Conservation (phyloP, 2,329 filamentous ascomycete species). For the Claviceps digitariae region DNA sequence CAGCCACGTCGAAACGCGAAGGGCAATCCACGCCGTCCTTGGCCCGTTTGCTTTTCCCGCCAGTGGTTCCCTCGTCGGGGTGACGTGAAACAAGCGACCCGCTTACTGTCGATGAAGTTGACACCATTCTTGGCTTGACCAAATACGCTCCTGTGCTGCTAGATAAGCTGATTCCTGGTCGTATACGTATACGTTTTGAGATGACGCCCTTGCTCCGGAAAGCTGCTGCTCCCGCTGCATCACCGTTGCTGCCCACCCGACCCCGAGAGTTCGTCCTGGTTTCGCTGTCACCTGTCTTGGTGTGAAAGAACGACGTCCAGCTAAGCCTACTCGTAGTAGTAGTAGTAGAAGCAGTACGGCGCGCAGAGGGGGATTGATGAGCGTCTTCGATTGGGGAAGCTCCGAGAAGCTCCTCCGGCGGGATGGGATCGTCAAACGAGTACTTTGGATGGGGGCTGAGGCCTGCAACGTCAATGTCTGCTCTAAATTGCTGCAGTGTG, state of each 20-base stretch:
- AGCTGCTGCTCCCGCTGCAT: conserved; percentile 9
- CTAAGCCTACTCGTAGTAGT: conserved; percentile 6
- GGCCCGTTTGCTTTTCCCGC: conserved; percentile 5
- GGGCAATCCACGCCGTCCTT: conserved; percentile 11
- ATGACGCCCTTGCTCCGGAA: conserved; percentile 11
- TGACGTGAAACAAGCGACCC: conserved; percentile 12
- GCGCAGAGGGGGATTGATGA: conserved; percentile 5
- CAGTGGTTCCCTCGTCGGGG: conserved; percentile 11
- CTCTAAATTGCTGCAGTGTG: conserved; percentile 45
- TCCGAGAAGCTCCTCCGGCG: conserved; percentile 16
- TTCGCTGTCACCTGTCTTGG: conserved; percentile 18
- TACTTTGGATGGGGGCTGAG: conserved; percentile 15
- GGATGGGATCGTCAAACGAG: conserved; percentile 22
- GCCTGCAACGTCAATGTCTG: conserved; percentile 15
- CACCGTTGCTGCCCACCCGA: conserved; percentile 11
- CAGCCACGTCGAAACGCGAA: conserved; percentile 13
- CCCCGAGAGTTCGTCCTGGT: conserved; percentile 10
- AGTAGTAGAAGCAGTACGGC: too few relatives aligned
- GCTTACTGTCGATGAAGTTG: conserved; percentile 11
- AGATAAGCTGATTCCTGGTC: conserved; percentile 10
- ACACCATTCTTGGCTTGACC: conserved; percentile 24
- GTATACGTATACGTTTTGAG: conserved; percentile 18
- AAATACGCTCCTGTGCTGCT: conserved; percentile 17
- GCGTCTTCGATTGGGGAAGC: conserved; percentile 13
- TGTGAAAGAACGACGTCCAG: conserved; percentile 48